Evolutionary conservation across 164 flowering plant genomes (phyloP).

Genomic region (Vitis cinerea): DNA sequence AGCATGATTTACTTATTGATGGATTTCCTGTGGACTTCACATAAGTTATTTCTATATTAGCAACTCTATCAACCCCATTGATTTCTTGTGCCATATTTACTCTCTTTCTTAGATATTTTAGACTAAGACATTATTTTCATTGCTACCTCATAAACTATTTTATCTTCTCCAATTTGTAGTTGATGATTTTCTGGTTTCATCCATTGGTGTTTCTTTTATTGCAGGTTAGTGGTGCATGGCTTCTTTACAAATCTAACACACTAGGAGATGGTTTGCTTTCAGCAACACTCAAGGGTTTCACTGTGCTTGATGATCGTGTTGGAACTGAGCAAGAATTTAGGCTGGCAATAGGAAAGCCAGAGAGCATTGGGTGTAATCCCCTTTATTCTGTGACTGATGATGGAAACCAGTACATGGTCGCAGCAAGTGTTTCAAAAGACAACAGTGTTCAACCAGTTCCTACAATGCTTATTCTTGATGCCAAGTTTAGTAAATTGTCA

Average conservation of each 20-base stretch:
- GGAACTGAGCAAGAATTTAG: constrained; percentile 74
- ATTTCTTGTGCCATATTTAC: not conserved
- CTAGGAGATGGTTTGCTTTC: constrained; percentile 73
- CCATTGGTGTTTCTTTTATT: constrained; percentile 8
- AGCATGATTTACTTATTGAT: no score
- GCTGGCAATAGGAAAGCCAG: constrained; percentile 70
- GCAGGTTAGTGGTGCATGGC: constrained; percentile 82
- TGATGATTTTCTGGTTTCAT: not conserved
- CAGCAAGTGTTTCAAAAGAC: constrained; percentile 16
- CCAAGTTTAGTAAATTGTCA: constrained; percentile 54
- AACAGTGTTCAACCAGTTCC: constrained; percentile 33
- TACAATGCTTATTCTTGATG: constrained; percentile 91
- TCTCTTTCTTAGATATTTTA: not conserved
- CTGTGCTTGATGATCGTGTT: constrained; percentile 89
- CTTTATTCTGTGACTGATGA: constrained; percentile 12
- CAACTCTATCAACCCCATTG: not conserved
- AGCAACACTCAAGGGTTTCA: constrained; percentile 72
- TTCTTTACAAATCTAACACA: constrained; percentile 75
- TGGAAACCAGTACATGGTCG: constrained; percentile 12
- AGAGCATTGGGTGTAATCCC: constrained; percentile 29
- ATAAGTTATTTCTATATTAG: not conserved
- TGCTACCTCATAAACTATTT: constrained; percentile 1
- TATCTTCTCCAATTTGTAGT: not conserved
- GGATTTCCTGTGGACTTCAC: no score
- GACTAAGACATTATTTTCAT: not conserved